Base-by-base conservation (phyloP, 805 yeast species). In the Barnettozyma sucrosica region DNA sequence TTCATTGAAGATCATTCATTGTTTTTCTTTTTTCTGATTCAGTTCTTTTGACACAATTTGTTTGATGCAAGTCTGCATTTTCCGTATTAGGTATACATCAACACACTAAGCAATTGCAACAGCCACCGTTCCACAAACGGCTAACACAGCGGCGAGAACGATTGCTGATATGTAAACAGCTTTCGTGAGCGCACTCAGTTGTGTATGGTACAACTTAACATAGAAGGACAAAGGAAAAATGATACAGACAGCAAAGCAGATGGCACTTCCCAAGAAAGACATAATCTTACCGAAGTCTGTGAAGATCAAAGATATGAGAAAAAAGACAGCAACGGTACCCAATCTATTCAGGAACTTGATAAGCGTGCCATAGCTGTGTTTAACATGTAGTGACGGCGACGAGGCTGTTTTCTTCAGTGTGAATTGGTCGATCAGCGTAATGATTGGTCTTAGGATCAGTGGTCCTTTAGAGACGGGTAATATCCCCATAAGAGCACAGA, bases 401-500 rank as follows among this genome's bases (percentile, higher is more conserved):
- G 32, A 18, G 4, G 36, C 3, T 1, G 25, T 14, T 32, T 21
- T 42, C 3, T 21, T 48, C n/a, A 55, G 20, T 3, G 59, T 51
- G 33, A 54, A 39, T 41, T 64, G 67, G 55, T 83, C 89, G 26
- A 81, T 58, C 5, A 86, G 76, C 1, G 86, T 72, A 34, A 84
- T 74, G 11, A 86, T 75, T 0, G 95, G 95, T 55, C 85, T 77
- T 5, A 85, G 77, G 49, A 81, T 80, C 28, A 86, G 68, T 0
- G 95, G 93, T 4, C 85, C 75, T 54, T 86, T 86, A 2, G 92
- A 82, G n/a, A 85, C 61, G 0, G 95, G 93, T 21, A 87, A 69
- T 16, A 85, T 52, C 9, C 89, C 86, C 70, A 87, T 81, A 21
- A 81, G 64, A 1, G 55, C 44, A 46, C 60, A 57, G 1, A 61